A percentile compares a stretch with the other conserved stretches of the same genome.
These are phyloP conservation scores for Microsporum audouinii DNA, from an alignment of 2,329 filamentous ascomycete genomes.

Conservation along the genomic window DNA sequence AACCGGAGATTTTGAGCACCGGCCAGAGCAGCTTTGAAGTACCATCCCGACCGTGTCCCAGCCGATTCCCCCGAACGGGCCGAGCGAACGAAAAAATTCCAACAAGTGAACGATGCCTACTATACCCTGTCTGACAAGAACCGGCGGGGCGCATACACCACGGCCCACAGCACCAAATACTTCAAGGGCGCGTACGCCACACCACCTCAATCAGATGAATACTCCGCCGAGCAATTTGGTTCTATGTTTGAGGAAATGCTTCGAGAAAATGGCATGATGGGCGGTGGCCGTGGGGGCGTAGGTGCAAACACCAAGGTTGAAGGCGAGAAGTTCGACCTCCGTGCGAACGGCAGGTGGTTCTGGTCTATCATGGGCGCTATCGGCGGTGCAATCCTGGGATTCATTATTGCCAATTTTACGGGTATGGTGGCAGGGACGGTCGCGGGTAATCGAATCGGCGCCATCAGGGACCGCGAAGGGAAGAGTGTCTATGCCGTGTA, in stretches of 20 bases:
- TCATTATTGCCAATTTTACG: conserved; percentile 87
- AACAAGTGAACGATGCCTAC: conserved; percentile 86
- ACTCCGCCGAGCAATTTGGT: conserved; percentile 69
- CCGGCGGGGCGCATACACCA: conserved; percentile 63
- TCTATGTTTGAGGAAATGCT: conserved; percentile 84
- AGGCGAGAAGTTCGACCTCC: not conserved
- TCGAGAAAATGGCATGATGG: conserved; percentile 70
- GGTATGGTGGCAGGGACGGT: conserved; percentile 82
- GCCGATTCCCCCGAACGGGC: conserved; percentile 71
- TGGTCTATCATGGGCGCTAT: conserved; percentile 78
- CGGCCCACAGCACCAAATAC: conserved; percentile 25
- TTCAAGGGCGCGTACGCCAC: not conserved
- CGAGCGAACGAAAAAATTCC: conserved; percentile 74
- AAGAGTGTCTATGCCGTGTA: conserved; percentile 95
- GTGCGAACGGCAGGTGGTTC: conserved; percentile 39
- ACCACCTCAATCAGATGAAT: conserved; percentile 23
- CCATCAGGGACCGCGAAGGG: conserved; percentile 75
- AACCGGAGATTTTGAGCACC: not conserved
- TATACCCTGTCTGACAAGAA: conserved; percentile 73
- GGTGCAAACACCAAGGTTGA: conserved; percentile 46
- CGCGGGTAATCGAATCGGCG: conserved; percentile 82
- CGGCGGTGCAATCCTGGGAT: conserved; percentile 81
- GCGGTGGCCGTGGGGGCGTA: conserved; percentile 44
- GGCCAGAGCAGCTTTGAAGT: conserved; percentile 69
- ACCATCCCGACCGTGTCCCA: conserved; percentile 84